Conservation (phyloP, 495 filamentous ascomycete genomes). For the Letharia lupina region DNA sequence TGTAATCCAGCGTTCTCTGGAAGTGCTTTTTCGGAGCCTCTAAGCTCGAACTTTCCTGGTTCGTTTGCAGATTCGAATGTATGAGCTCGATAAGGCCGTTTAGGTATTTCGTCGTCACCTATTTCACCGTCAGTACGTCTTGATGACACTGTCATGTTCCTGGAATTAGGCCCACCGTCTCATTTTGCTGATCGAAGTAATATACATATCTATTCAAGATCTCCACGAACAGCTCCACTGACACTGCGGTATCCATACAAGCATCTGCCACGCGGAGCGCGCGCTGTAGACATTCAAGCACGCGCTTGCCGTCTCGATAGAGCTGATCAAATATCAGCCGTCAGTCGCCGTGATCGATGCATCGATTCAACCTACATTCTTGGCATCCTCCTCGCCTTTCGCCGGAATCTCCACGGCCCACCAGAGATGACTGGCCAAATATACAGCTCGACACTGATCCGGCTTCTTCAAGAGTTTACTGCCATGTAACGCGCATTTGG, state of each 20-base stretch:
- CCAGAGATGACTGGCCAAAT: conserved; percentile 92
- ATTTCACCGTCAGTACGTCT: conserved; percentile 19
- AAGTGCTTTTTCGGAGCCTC: conserved; percentile 89
- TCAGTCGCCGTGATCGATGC: conserved; percentile 1
- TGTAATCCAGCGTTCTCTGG: conserved; percentile 87
- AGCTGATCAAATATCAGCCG: conserved; percentile 47
- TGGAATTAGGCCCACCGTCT: conserved; percentile 56
- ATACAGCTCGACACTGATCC: conserved; percentile 94
- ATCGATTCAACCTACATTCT: conserved; percentile 51
- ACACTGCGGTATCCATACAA: conserved; percentile 98
- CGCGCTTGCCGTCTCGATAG: conserved; percentile 94
- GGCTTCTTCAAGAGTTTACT: conserved; percentile 97
- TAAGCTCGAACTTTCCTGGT: conserved; percentile 68
- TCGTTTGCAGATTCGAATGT: conserved; percentile 84
- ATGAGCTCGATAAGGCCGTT: conserved; percentile 98
- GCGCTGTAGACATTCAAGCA: conserved; percentile 91
- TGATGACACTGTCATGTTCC: not conserved
- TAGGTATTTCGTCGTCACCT: conserved; percentile 95
- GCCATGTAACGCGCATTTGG: conserved; percentile 91
- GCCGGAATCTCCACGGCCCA: conserved; percentile 87
- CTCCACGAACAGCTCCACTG: conserved; percentile 94
- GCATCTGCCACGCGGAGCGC: conserved; percentile 94
- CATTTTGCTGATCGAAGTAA: conserved; percentile 98
- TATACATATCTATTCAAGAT: conserved; percentile 98
- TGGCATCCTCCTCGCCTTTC: conserved; percentile 73